Evolutionary conservation across 768 basidiomycete species (phyloP).

Genomic region (Polyporus arcularius): DNA sequence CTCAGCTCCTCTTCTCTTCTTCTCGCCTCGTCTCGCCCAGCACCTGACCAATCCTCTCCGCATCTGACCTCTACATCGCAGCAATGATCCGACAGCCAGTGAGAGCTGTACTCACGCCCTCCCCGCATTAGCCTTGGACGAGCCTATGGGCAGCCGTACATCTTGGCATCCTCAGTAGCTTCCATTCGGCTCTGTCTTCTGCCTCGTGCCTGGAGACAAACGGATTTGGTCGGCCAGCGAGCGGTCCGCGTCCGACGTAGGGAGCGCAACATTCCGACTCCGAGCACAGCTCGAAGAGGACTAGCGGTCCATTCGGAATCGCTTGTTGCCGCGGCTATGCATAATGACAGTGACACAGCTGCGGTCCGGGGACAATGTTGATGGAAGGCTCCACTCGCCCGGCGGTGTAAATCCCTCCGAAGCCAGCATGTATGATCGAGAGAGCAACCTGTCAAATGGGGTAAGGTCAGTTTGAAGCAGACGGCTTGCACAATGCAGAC

Average conservation of each 20-base stretch:
- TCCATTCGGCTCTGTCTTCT: slow-evolving; percentile 4
- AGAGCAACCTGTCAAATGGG: neutral
- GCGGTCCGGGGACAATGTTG: neutral
- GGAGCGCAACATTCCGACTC: slow-evolving; percentile 8
- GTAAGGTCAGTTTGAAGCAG: neutral
- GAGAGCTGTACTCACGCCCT: slow-evolving; percentile 14
- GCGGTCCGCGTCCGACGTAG: slow-evolving; percentile 1
- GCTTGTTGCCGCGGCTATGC: neutral
- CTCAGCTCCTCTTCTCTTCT: slow-evolving; percentile 3
- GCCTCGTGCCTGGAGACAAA: neutral
- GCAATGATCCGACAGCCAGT: slow-evolving; percentile 10
- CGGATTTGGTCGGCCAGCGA: slow-evolving; percentile 3
- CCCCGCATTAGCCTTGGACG: slow-evolving; percentile 4
- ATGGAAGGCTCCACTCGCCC: neutral
- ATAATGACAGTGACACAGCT: neutral
- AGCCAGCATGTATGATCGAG: neutral
- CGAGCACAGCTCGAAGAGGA: slow-evolving; percentile 2
- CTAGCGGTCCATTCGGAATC: slow-evolving; percentile 1
- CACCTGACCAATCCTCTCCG: neutral
- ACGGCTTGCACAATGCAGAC: neutral
- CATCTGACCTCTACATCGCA: slow-evolving; percentile 18
- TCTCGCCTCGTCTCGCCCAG: slow-evolving; percentile 4
- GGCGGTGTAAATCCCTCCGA: neutral
- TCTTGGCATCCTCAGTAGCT: neutral
- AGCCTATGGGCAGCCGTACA: slow-evolving; percentile 11